A percentile compares a stretch with the other conserved stretches of the same genome.
Conservation (phyloP, 371 early-diverging fungal genomes). For the Entomophthora muscae region DNA sequence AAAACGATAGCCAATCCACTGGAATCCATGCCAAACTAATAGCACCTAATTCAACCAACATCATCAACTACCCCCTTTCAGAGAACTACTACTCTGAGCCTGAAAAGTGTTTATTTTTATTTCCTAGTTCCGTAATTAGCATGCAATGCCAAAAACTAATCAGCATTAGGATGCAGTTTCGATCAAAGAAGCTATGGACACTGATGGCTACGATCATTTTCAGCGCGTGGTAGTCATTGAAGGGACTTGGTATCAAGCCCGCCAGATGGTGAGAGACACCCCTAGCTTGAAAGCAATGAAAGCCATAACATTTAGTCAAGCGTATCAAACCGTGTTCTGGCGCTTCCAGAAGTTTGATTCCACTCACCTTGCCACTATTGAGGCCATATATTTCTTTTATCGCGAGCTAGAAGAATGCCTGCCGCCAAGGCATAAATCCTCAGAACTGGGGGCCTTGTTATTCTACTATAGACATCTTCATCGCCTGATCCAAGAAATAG, state of each 20-base stretch:
- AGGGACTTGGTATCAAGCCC: too few relatives aligned
- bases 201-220: slow-evolving; percentile 40
- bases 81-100: slow-evolving; percentile 40
- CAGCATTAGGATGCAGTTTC: slow-evolving; percentile 37
- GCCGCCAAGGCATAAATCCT: too few relatives aligned
- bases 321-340: slow-evolving; percentile 75
- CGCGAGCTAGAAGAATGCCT: slow-evolving; percentile 37
- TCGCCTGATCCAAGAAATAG: slow-evolving; percentile 61
- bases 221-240: slow-evolving; percentile 22
- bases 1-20: slow-evolving; percentile 68
- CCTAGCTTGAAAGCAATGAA: slow-evolving; percentile 23
- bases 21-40: slow-evolving; percentile 66
- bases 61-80: slow-evolving; percentile 26
- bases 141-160: background rate
- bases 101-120: slow-evolving; percentile 52
- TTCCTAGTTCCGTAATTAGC: slow-evolving; percentile 51
- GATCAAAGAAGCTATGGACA: slow-evolving; percentile 40
- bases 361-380: slow-evolving; percentile 73
- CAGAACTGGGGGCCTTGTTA: slow-evolving; percentile 65
- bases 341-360: slow-evolving; percentile 59
- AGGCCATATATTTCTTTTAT: slow-evolving; percentile 84
- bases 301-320: slow-evolving; percentile 33
- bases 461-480: slow-evolving; percentile 79
- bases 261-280: too few relatives aligned
- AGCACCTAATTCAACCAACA: slow-evolving; percentile 40